Percentiles rank a stretch among this genome's conserved stretches.
These are phyloP conservation scores for Talaromyces sp. DNA, from an alignment of 2,329 filamentous ascomycete genomes.

Conservation along the genomic window DNA sequence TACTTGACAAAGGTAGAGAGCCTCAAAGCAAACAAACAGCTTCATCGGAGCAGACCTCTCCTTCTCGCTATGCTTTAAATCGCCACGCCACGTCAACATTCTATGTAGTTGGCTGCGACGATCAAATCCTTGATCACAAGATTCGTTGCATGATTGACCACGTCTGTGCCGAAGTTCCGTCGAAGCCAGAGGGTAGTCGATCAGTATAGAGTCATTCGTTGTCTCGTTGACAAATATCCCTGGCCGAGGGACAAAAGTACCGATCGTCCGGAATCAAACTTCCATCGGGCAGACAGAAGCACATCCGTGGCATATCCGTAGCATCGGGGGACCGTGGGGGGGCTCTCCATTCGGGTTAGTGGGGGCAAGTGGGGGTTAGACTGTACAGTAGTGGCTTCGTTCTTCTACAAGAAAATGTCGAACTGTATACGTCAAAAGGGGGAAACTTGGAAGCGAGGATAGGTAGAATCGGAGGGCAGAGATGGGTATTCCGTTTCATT, in stretches of 20 bases:
- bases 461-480: background rate
- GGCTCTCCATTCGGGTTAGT: constrained; percentile 1
- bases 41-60: background rate
- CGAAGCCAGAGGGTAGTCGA: background rate
- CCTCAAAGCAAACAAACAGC: background rate
- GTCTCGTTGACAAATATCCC: constrained; percentile 1
- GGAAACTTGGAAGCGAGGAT: background rate
- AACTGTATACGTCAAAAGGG: background rate
- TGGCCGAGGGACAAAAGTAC: constrained; percentile 2
- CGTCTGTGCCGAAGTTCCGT: background rate
- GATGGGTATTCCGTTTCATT: background rate
- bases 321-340: background rate
- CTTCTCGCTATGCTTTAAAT: background rate
- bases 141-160: background rate
- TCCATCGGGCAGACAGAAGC: constrained; percentile 3
- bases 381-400: background rate
- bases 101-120: background rate
- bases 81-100: background rate
- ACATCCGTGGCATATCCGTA: background rate
- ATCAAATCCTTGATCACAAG: background rate
- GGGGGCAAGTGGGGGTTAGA: background rate
- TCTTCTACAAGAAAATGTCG: background rate
- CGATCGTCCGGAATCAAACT: constrained; percentile 1
- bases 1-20: background rate
- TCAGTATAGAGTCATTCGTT: background rate